Conservation (phyloP, 2,329 filamentous ascomycete species). For the Pseudocercospora ulei region DNA sequence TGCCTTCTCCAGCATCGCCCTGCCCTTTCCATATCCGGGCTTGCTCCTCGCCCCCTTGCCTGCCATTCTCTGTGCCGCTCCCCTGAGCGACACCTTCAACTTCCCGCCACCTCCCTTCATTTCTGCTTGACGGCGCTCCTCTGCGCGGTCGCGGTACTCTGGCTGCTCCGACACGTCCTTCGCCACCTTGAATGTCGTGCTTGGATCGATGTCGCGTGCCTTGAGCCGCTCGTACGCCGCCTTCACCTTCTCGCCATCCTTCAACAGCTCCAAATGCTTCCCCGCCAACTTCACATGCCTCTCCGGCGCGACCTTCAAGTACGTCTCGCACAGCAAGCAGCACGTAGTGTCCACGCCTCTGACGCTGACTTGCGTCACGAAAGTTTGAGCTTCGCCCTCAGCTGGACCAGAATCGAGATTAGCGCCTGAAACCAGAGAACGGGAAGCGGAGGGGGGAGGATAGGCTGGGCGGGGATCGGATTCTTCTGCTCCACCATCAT, state of each 20-base stretch:
- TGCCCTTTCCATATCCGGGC: constrained; percentile 23
- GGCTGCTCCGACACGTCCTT: constrained; percentile 10
- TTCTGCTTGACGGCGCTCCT: constrained; percentile 56
- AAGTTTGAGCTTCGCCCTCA: constrained; percentile 7
- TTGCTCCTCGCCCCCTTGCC: constrained; percentile 9
- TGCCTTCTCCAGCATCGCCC: constrained; percentile 56
- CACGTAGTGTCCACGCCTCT: constrained; percentile 16
- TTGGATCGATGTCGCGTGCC: constrained; percentile 13
- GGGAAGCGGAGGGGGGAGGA: background rate
- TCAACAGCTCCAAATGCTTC: constrained; percentile 48
- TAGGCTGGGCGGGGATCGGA: constrained; percentile 9
- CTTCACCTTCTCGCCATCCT: constrained; percentile 43
- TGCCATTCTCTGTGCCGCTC: constrained; percentile 15
- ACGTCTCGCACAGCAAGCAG: constrained; percentile 27
- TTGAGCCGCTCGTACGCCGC: constrained; percentile 21
- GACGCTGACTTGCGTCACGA: constrained; percentile 11
- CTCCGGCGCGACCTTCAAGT: constrained; percentile 35
- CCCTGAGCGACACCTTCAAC: constrained; percentile 25
- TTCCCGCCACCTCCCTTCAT: constrained; percentile 36
- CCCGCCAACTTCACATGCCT: constrained; percentile 52
- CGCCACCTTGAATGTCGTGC: constrained; percentile 21
- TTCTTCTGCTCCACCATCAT: constrained; percentile 12
- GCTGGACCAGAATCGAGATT: constrained; percentile 11
- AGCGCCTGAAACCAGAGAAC: constrained; percentile 11
- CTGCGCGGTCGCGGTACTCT: constrained; percentile 57